A percentile compares a stretch with the other conserved stretches of the same genome.
These are phyloP conservation scores for Hemisphaericaspora subhashii DNA, from an alignment of 1,139 yeast genomes.

Conservation along the genomic window DNA sequence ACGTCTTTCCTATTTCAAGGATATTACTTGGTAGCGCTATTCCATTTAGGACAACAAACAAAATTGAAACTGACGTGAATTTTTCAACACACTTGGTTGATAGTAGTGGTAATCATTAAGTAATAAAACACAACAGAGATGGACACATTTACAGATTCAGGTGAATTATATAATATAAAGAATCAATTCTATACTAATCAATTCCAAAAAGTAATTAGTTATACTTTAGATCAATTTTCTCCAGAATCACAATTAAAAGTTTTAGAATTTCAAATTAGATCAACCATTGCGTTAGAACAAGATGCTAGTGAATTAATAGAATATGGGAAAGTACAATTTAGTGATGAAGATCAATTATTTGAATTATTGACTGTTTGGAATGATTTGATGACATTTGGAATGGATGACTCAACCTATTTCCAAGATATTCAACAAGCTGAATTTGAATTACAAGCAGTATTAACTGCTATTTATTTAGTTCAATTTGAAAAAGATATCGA, in stretches of 20 bases:
- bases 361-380: slow-evolving; percentile 45
- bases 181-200: slow-evolving; percentile 51
- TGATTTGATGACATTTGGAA: slow-evolving; percentile 45
- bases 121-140: too few species aligned
- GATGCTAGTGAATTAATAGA: slow-evolving; percentile 46
- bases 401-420: slow-evolving; percentile 37
- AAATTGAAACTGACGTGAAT: too few species aligned
- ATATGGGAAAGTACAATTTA: slow-evolving; percentile 33
- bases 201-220: slow-evolving; percentile 36
- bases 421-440: slow-evolving; percentile 36
- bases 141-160: slow-evolving; percentile 43
- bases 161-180: slow-evolving; percentile 44
- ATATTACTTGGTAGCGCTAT: too few species aligned
- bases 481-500: slow-evolving; percentile 39
- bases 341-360: slow-evolving; percentile 39
- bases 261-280: slow-evolving; percentile 44
- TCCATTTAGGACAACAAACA: too few species aligned
- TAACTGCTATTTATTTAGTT: slow-evolving; percentile 44
- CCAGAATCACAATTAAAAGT: slow-evolving; percentile 39
- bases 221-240: slow-evolving; percentile 36
- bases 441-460: slow-evolving; percentile 44
- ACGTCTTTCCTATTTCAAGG: too few species aligned
- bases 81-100: too few species aligned
- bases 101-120: too few species aligned
- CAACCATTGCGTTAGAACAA: slow-evolving; percentile 37